These are phyloP conservation scores for Epichloe coenophiala DNA, from an alignment of 2,329 filamentous ascomycete genomes.

Conservation along the genomic window DNA sequence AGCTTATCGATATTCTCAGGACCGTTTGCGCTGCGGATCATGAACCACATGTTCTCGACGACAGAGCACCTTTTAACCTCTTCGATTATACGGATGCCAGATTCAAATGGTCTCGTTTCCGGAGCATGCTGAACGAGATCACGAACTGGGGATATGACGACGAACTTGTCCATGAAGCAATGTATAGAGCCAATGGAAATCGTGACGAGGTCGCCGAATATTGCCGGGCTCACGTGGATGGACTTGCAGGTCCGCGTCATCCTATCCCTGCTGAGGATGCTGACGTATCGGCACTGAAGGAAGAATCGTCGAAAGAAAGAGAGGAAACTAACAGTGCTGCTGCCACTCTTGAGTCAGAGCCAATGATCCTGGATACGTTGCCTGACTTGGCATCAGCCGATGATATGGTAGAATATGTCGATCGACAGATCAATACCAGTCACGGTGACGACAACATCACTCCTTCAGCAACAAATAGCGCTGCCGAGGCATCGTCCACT, in stretches of 20 bases:
- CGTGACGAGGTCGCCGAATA: constrained; percentile 54
- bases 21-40: constrained; percentile 64
- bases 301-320: constrained; percentile 11
- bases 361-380: constrained; percentile 24
- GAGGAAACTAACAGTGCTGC: constrained; percentile 12
- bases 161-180: constrained; percentile 60
- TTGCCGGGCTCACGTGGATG: constrained; percentile 48
- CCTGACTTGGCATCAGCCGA: constrained; percentile 8
- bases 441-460: not conserved
- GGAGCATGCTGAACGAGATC: constrained; percentile 19
- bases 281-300: constrained; percentile 20
- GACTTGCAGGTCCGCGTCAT: constrained; percentile 46
- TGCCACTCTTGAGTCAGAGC: constrained; percentile 18
- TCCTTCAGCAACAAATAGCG: constrained; percentile 4
- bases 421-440: not conserved
- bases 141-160: constrained; percentile 27
- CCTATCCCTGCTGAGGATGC: constrained; percentile 52
- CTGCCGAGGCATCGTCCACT: constrained; percentile 1
- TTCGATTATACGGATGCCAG: constrained; percentile 29
- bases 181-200: constrained; percentile 69
- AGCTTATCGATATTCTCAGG: constrained; percentile 71
- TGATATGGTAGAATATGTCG: constrained; percentile 3
- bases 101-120: constrained; percentile 32
- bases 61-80: constrained; percentile 23
- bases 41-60: constrained; percentile 50